Percentiles rank a stretch among this genome's conserved stretches.
Conservation (phyloP, 768 basidiomycete species). For the Boletus rubescentipes region DNA sequence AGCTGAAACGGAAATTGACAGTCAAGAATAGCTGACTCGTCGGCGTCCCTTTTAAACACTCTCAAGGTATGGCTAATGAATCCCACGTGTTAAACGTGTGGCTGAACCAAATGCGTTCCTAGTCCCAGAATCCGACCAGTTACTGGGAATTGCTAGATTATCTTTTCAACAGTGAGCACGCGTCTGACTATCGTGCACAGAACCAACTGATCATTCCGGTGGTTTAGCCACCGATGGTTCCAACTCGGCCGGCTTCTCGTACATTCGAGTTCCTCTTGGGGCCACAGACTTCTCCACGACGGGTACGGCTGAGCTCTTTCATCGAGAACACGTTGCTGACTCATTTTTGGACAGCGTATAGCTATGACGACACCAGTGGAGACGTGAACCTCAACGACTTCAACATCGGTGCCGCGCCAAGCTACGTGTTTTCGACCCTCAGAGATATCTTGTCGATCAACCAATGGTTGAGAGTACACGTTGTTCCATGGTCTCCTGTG, state of each 20-base stretch:
- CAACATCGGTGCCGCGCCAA: slow-evolving; percentile 56
- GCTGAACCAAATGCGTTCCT: slow-evolving; percentile 1
- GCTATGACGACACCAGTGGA: slow-evolving; percentile 59
- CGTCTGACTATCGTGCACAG: background rate
- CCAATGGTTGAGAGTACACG: slow-evolving; percentile 48
- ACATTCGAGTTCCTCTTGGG: slow-evolving; percentile 68
- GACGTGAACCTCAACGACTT: slow-evolving; percentile 61
- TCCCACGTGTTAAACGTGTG: background rate
- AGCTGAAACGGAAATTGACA: background rate
- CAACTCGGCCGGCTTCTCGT: slow-evolving; percentile 64
- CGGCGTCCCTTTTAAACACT: slow-evolving; percentile 57
- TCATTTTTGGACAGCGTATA: slow-evolving; percentile 48
- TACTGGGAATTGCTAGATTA: slow-evolving; percentile 60
- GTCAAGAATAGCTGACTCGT: slow-evolving; percentile 59
- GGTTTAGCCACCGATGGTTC: slow-evolving; percentile 52
- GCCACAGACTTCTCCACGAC: slow-evolving; percentile 70
- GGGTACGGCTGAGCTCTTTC: slow-evolving; percentile 35
- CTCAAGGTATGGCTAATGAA: slow-evolving; percentile 50
- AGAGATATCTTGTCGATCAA: slow-evolving; percentile 64
- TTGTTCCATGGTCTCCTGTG: slow-evolving; percentile 77
- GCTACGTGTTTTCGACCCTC: slow-evolving; percentile 61
- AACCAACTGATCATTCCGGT: background rate
- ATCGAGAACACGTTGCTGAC: slow-evolving; percentile 1
- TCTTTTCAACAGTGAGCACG: slow-evolving; percentile 47
- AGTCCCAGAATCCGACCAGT: slow-evolving; percentile 51